A percentile compares a stretch with the other conserved stretches of the same genome.
Evolutionary conservation across 1,284 basidiomycete genomes (phyloP).

Genomic region (Ganoderma resinaceum): DNA sequence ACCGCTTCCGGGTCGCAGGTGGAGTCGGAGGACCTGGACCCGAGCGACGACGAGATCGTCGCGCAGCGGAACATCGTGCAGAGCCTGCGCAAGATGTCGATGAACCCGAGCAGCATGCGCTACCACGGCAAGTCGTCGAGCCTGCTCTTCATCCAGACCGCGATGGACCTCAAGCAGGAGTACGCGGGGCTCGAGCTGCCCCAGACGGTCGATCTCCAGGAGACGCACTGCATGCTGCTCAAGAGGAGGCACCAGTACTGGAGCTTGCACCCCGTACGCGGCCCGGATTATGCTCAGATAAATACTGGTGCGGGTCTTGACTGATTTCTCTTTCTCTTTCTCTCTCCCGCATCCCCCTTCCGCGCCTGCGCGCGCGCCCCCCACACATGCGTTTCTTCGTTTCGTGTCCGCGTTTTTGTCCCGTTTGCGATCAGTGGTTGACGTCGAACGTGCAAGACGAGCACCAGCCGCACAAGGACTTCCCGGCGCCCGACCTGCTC

Average conservation of each 20-base stretch:
- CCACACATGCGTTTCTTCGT: neutral
- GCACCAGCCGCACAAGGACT: slow-evolving; percentile 46
- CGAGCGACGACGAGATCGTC: slow-evolving; percentile 46
- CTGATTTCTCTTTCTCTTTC: neutral
- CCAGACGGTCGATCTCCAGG: slow-evolving; percentile 26
- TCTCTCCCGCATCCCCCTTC: slow-evolving; percentile 2
- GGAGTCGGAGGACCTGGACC: slow-evolving; percentile 43
- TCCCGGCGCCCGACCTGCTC: slow-evolving; percentile 71
- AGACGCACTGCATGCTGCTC: slow-evolving; percentile 31
- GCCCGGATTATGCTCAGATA: slow-evolving; percentile 2
- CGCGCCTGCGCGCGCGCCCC: too few species aligned
- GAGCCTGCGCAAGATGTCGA: slow-evolving; percentile 37
- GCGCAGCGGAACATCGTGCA: slow-evolving; percentile 38
- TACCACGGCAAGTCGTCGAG: slow-evolving; percentile 64
- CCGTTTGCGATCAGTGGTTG: slow-evolving; percentile 38
- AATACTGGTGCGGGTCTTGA: neutral
- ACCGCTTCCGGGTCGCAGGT: slow-evolving; percentile 17
- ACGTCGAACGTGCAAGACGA: slow-evolving; percentile 40
- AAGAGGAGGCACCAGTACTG: slow-evolving; percentile 35
- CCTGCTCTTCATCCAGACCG: slow-evolving; percentile 55
- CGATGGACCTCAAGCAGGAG: slow-evolving; percentile 58
- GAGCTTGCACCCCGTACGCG: slow-evolving; percentile 40
- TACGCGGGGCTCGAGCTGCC: slow-evolving; percentile 39
- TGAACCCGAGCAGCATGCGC: slow-evolving; percentile 43
- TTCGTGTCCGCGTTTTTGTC: neutral